phyloP scores from a whole-genome alignment of 1,139 yeast genomes.

The Zygosaccharomyces pseudobailii region DNA sequence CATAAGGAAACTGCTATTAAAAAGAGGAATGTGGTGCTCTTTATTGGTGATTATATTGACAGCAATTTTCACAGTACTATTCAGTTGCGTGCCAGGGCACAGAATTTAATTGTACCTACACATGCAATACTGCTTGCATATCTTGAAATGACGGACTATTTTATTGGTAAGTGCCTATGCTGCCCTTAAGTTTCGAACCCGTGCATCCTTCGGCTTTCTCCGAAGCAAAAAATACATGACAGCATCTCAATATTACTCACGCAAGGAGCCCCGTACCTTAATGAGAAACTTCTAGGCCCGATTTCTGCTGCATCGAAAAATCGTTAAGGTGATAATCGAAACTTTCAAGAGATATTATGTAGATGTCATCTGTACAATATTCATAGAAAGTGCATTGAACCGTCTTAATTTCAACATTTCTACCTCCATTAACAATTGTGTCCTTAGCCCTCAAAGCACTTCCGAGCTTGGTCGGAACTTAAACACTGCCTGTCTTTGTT shows the following conservation, averaged over 20 bases:
- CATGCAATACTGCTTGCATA: background rate
- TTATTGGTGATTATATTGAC: conserved; percentile 54
- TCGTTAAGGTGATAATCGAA: too few relatives aligned
- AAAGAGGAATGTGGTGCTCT: conserved; percentile 70
- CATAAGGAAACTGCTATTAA: conserved; percentile 55
- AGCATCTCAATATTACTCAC: background rate
- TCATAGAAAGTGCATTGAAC: too few relatives aligned
- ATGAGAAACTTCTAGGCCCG: too few relatives aligned
- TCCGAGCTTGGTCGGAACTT: background rate
- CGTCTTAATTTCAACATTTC: too few relatives aligned
- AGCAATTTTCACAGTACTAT: conserved; percentile 66
- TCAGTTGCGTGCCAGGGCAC: conserved; percentile 82
- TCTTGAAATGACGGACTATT: background rate
- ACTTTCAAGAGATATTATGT: too few relatives aligned
- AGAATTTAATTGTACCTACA: conserved; percentile 35
- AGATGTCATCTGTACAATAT: too few relatives aligned
- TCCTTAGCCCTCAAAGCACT: background rate
- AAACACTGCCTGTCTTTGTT: background rate
- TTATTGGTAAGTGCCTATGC: too few relatives aligned
- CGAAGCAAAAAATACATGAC: background rate
- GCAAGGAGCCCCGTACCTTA: background rate
- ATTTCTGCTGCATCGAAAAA: too few relatives aligned
- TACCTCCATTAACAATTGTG: too few relatives aligned
- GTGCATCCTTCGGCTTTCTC: background rate
- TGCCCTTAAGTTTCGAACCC: background rate